Percentiles rank a stretch among this genome's conserved stretches.
These are phyloP conservation scores for Picea abies DNA, from an alignment of 83 land plant species.

Conservation along the genomic window DNA sequence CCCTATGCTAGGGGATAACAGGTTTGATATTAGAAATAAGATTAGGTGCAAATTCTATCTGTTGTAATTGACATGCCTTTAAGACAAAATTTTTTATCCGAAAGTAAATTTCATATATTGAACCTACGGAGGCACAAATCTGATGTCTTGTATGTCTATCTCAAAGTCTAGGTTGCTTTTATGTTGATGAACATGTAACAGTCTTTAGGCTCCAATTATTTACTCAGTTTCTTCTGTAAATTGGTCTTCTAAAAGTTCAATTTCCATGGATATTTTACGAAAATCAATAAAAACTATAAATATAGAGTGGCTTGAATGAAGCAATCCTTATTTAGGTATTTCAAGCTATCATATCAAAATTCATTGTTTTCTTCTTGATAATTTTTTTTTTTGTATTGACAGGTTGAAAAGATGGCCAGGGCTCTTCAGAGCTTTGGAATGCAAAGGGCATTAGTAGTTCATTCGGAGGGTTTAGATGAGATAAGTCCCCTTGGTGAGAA, in stretches of 20 bases:
- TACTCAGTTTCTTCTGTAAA: background rate
- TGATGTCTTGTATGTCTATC: background rate
- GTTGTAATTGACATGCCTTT: background rate
- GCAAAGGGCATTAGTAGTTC: conserved; percentile 91
- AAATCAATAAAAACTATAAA: background rate
- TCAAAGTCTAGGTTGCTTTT: conserved; percentile 3
- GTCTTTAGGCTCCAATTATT: background rate
- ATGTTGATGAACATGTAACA: background rate
- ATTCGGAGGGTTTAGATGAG: conserved; percentile 95
- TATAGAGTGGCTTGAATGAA: background rate
- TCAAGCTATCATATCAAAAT: background rate
- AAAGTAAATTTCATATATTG: background rate
- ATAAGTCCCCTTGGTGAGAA: conserved; percentile 94
- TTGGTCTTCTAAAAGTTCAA: background rate
- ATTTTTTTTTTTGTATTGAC: conserved; percentile 14
- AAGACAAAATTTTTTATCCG: background rate
- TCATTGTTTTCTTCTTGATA: background rate
- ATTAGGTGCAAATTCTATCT: background rate
- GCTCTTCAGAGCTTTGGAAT: conserved; percentile 90
- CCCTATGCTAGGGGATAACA: too few relatives aligned
- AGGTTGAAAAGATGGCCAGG: conserved; percentile 92
- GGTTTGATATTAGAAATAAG: background rate
- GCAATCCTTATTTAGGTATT: background rate
- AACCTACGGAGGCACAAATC: background rate
- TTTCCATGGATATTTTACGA: background rate